Conservation (phyloP, 257 asterid species). For the Solanum paucissectum region DNA sequence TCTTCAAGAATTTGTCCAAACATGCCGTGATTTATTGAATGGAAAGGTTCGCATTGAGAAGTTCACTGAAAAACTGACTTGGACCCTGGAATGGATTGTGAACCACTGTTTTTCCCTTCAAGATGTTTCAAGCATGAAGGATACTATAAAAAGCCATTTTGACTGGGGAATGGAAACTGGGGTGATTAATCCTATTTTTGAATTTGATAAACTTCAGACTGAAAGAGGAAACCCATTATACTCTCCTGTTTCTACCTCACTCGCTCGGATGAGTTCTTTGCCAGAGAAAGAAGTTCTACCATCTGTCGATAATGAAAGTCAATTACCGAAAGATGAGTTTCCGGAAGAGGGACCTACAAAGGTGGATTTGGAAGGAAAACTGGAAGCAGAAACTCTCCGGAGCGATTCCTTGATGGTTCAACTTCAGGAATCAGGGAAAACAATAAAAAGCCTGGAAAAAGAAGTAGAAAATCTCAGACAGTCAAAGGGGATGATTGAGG, state of each 20-base stretch:
- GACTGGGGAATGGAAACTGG: constrained; percentile 59
- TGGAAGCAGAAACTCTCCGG: constrained; percentile 24
- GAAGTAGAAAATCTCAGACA: constrained; percentile 24
- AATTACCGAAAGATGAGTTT: constrained; percentile 17
- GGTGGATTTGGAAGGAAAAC: constrained; percentile 23
- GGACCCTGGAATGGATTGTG: constrained; percentile 64
- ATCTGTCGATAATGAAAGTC: constrained; percentile 12
- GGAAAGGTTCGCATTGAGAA: constrained; percentile 40
- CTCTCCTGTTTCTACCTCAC: constrained; percentile 12
- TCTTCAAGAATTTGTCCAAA: constrained; percentile 37
- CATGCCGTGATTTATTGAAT: constrained; percentile 43
- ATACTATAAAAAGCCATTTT: constrained; percentile 38
- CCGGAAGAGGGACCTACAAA: constrained; percentile 13
- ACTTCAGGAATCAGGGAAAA: constrained; percentile 34
- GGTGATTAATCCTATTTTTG: constrained; percentile 22
- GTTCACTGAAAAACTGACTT: constrained; percentile 39
- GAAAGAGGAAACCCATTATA: constrained; percentile 4
- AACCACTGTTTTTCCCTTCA: constrained; percentile 78
- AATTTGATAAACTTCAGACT: constrained; percentile 12
- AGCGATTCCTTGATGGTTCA: constrained; percentile 26
- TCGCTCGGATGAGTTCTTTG: constrained; percentile 6
- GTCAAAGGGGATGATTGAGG: constrained; percentile 20
- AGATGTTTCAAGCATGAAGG: constrained; percentile 75
- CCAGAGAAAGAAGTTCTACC: constrained; percentile 19
- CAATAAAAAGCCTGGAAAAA: constrained; percentile 21